Evolutionary conservation across 208 protist species (phyloP).

Genomic region (Leishmania martiniquensis): DNA sequence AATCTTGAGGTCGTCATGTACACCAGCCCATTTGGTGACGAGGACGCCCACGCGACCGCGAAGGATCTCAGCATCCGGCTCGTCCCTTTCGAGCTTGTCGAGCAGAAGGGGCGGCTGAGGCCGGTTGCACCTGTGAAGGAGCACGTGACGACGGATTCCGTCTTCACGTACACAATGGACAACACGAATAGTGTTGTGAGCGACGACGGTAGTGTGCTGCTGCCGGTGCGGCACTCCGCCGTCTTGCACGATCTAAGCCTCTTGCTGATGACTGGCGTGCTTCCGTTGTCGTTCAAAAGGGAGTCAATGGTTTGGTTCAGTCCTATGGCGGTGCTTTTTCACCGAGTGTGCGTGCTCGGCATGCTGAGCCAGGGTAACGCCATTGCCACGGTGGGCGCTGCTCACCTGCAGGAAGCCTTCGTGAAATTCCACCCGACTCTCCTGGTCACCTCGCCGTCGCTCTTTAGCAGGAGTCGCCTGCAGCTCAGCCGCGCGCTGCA

Average conservation of each 20-base stretch:
- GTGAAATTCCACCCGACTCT: slow-evolving; percentile 71
- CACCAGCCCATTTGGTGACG: slow-evolving; percentile 58
- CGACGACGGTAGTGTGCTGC: slow-evolving; percentile 28
- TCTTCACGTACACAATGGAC: slow-evolving; percentile 76
- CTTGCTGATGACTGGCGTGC: slow-evolving; percentile 59
- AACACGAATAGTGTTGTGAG: slow-evolving; percentile 43
- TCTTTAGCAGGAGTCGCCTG: slow-evolving; percentile 73
- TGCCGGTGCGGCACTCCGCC: slow-evolving; percentile 69
- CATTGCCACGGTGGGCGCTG: slow-evolving; percentile 54
- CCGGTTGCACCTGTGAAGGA: slow-evolving; percentile 24
- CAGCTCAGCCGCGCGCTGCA: slow-evolving; percentile 67
- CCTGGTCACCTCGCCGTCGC: slow-evolving; percentile 62
- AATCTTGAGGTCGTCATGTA: slow-evolving; percentile 76
- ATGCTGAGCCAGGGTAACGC: slow-evolving; percentile 75
- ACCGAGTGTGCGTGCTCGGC: slow-evolving; percentile 73
- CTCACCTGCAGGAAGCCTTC: slow-evolving; percentile 56
- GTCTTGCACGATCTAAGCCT: slow-evolving; percentile 68
- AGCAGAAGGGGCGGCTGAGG: slow-evolving; percentile 55
- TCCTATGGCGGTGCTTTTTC: slow-evolving; percentile 73
- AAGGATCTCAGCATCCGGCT: slow-evolving; percentile 86
- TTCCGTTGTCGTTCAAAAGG: slow-evolving; percentile 56
- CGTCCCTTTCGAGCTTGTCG: slow-evolving; percentile 64
- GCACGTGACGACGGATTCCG: slow-evolving; percentile 34
- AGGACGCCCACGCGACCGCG: slow-evolving; percentile 57
- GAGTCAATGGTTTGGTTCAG: slow-evolving; percentile 82